Base-by-base conservation (phyloP, 1,284 basidiomycete species). In the Trichosporon coremiiforme region DNA sequence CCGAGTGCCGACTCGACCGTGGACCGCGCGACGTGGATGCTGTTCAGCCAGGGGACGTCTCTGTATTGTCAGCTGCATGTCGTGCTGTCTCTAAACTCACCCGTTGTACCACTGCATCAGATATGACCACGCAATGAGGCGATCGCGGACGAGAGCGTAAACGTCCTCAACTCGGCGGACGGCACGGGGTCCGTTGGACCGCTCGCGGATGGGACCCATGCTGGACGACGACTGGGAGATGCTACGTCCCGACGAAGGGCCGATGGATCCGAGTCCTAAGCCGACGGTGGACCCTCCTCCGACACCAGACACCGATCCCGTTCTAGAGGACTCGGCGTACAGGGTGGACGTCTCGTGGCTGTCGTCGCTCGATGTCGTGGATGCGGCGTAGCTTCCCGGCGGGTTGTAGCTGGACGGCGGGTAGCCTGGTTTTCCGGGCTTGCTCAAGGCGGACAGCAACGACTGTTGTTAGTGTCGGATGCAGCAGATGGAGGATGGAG, bases 91-190 rank as follows among this genome's bases (percentile, higher is more conserved):
- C 4, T 10, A 12, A 4, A 75, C 79, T 71, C 66, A 82, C 81
- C 80, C 81, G 31, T 78, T 75, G 74, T 82, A 82, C 78, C 80
- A 82, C 74, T 80, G 79, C 75, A 79, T 78, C 73, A 82, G 75
- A 67, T 80, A 82, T 47, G 76, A 78, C 81, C 81, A 82, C 53
- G 73, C 70, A 47, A 80, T 73, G 64, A 82, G 71, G 25, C 81
- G 69, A 20, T 80, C 81, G 65, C 73, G 77, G 29, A 78, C 77
- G 12, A 82, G 71, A 22, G 68, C 70, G 65, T 78, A 78, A 36
- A 81, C 74, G 69, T 82, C 81, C 57, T 82, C 81, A 33, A 77
- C 75, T 38, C 78, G 65, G n/a, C 74, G 68, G 22, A 78, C 71
- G 6, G 64, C 20, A 9, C 67, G 45, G 17, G 70, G 70, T 9